Percentiles rank a stretch among this genome's conserved stretches.
phyloP scores from a whole-genome alignment of 495 filamentous ascomycete species.

The Tuber calosporum region DNA sequence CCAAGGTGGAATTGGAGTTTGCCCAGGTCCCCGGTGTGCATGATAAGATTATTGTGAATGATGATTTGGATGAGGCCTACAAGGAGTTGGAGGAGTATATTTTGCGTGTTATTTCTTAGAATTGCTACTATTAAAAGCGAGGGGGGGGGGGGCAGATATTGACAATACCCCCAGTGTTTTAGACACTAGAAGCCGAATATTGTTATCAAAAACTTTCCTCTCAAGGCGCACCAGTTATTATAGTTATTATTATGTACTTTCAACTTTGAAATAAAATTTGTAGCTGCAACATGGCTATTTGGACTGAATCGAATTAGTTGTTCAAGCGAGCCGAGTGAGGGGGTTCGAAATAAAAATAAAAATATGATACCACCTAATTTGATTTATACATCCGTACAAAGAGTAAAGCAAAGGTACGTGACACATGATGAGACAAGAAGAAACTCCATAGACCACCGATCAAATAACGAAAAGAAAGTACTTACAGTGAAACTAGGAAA shows the following conservation, averaged over 20 bases:
- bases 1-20: conserved; percentile 74
- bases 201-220: neutral
- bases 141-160: neutral
- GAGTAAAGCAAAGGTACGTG: neutral
- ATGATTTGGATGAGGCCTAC: conserved; percentile 79
- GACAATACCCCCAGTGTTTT: neutral
- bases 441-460: neutral
- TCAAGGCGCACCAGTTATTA: neutral
- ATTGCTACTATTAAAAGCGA: neutral
- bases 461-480: neutral
- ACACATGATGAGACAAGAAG: neutral
- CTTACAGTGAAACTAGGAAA: neutral
- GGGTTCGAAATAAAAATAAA: neutral
- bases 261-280: neutral
- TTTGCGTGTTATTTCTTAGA: conserved; percentile 31
- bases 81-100: conserved; percentile 65
- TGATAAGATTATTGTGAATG: conserved; percentile 83
- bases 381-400: neutral
- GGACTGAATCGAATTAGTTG: neutral
- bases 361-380: neutral
- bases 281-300: neutral
- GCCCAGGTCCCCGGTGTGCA: conserved; percentile 65
- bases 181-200: neutral
- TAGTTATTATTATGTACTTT: neutral
- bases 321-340: neutral